Base-by-base conservation (phyloP, 352 stramenopile genomes). In the Salisapilia sapeloensis region DNA sequence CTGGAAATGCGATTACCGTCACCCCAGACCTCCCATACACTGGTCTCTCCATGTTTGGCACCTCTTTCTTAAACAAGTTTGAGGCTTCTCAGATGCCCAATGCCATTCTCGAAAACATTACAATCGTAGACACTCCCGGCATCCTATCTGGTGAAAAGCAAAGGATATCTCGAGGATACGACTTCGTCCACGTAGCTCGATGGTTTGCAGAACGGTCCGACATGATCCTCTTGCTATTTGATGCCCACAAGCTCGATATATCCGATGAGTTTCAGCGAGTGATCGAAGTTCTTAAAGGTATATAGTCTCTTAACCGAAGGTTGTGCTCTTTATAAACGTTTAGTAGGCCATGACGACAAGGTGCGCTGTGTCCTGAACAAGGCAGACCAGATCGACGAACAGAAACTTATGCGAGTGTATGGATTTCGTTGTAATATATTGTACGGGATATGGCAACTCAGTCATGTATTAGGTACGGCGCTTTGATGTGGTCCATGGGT, bases 161-260 rank as follows among this genome's bases (percentile, higher is more conserved):
- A 49, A 64, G 92, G 30, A 87, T 96, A 19, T 81, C 92, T 27
- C 80, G 95, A 34, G 86, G 86, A 10, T 99, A 98, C 61, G 92
- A 98, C 63, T 99, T 98, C 50, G 74, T 76, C 6, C 58, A 90
- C 25, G 78, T 95, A 5, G 59, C 83, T 16, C 62, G 71, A 35
- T 94, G 80, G 80, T 97, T 98, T 51, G 92, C 89, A 6, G 90
- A 97, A 64, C 84, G 93, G 20, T 93, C 90, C 12, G 93, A 98
- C 53, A 78, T 97, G 33, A 98, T 99, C 48, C 60, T 99, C 38
- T 59, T 99, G 6, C 66, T 99, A n/a, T 99, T 99, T 60, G 94
- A 99, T 65, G 93, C 94, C 13, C 92, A 99, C 64, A 99, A 99
- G 57, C 65, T 99, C 15, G 95, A 99, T 60, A 98, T 99, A 49